These are phyloP conservation scores for Rhodosporidiobolus sp. DNA, from an alignment of 768 basidiomycete species.

Conservation along the genomic window DNA sequence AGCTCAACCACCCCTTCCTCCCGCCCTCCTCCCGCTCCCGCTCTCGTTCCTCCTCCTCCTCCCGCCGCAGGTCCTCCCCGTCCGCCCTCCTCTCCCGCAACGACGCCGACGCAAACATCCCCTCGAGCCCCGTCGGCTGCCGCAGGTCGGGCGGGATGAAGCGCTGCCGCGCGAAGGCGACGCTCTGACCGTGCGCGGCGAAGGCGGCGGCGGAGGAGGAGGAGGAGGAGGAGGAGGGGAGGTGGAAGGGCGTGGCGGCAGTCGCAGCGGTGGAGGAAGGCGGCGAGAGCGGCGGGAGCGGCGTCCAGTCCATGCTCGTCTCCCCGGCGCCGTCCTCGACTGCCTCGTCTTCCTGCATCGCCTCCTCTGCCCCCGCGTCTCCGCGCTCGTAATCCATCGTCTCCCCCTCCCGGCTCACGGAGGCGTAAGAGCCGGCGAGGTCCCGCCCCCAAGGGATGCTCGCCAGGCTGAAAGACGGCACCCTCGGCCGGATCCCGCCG, in stretches of 20 bases:
- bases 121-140: slow-evolving; percentile 30
- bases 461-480: not conserved
- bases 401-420: not conserved
- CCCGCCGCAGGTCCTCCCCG: not conserved
- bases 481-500: not conserved
- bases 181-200: no score
- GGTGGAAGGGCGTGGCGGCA: not conserved
- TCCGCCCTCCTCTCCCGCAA: not conserved
- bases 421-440: no score
- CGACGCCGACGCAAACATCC: slow-evolving; percentile 17
- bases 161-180: slow-evolving; percentile 8
- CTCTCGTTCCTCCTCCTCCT: not conserved
- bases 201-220: not conserved
- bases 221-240: not conserved
- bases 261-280: not conserved
- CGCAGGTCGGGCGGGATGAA: slow-evolving; percentile 28
- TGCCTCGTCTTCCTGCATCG: no score
- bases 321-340: not conserved
- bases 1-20: not conserved
- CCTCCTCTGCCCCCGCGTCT: not conserved
- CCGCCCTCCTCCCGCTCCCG: not conserved
- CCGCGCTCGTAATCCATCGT: slow-evolving; percentile 6
- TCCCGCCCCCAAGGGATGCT: not conserved
- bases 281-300: not conserved
- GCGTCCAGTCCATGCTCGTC: slow-evolving; percentile 35